These are phyloP conservation scores for Chytriomyces hyalinus DNA, from an alignment of 192 early-diverging fungal genomes.

Conservation along the genomic window DNA sequence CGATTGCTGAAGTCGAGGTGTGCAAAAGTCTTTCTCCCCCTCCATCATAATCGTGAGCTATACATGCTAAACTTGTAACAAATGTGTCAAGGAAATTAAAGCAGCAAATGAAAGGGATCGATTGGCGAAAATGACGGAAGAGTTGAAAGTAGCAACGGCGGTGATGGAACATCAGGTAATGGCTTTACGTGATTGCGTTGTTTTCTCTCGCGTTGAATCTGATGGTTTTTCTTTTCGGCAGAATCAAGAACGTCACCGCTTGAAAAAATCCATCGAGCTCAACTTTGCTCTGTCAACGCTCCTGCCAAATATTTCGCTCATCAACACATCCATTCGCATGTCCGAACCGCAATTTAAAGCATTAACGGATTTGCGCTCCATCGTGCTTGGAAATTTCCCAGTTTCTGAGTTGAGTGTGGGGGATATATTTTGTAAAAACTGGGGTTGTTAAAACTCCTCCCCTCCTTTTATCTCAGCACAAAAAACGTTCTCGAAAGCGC, in stretches of 20 bases:
- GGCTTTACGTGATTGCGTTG: not conserved
- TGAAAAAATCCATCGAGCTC: conserved; percentile 17
- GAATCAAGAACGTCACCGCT: not conserved
- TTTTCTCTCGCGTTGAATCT: no score
- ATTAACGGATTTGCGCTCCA: conserved; percentile 12
- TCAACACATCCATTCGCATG: conserved; percentile 8
- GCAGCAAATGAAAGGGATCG: not conserved
- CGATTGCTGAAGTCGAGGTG: conserved; percentile 44
- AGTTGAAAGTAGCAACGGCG: conserved; percentile 15
- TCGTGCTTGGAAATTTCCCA: conserved; percentile 11
- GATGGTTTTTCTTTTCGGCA: not conserved
- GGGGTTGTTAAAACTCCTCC: no score
- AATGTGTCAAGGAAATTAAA: conserved; percentile 7
- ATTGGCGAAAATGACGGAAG: conserved; percentile 21
- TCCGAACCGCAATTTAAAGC: conserved; percentile 28
- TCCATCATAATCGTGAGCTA: no score
- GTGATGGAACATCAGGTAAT: conserved; percentile 23
- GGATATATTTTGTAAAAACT: not conserved
- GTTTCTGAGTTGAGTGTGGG: not conserved
- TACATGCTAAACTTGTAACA: no score
- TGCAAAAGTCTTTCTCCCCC: no score
- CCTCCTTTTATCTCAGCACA: not conserved
- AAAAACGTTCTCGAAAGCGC: not conserved
- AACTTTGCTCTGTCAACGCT: conserved; percentile 17
- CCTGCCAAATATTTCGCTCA: conserved; percentile 28